These are phyloP conservation scores for Hypoxylon sp. DNA, from an alignment of 2,329 filamentous ascomycete species.

Conservation along the genomic window DNA sequence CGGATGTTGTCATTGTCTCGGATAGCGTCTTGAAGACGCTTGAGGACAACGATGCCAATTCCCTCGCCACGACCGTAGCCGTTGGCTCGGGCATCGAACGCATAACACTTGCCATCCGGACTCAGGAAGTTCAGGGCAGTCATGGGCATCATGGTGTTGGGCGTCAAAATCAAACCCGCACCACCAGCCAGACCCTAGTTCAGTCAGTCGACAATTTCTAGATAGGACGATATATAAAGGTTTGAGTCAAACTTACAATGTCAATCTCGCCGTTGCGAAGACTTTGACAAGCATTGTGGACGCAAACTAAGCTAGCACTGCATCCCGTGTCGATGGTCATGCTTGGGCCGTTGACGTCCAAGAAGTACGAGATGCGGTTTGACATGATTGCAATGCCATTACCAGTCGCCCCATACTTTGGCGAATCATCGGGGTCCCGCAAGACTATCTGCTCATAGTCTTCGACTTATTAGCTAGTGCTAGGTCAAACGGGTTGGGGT, in stretches of 20 bases:
- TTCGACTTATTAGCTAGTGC: conserved; percentile 27
- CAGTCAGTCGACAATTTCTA: conserved; percentile 12
- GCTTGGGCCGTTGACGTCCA: conserved; percentile 57
- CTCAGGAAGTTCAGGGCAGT: conserved; percentile 67
- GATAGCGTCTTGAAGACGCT: conserved; percentile 35
- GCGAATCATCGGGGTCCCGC: conserved; percentile 47
- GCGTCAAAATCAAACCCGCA: conserved; percentile 66
- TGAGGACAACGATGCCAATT: conserved; percentile 32
- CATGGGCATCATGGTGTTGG: conserved; percentile 69
- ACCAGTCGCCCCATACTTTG: conserved; percentile 53
- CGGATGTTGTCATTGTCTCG: conserved; percentile 37
- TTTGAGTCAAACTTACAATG: conserved; percentile 42
- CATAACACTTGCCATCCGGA: conserved; percentile 56
- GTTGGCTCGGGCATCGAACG: conserved; percentile 41
- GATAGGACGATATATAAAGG: conserved; percentile 22
- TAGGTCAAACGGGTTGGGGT: neutral
- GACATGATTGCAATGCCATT: conserved; percentile 54
- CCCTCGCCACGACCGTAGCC: conserved; percentile 35
- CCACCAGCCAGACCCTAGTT: conserved; percentile 60
- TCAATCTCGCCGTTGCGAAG: conserved; percentile 53
- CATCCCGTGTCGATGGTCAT: conserved; percentile 63
- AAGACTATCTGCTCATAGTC: conserved; percentile 51
- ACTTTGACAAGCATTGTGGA: conserved; percentile 58
- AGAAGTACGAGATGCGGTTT: conserved; percentile 59
- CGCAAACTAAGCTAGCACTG: conserved; percentile 58